A percentile compares a stretch with the other conserved stretches of the same genome.
Conservation (phyloP, 2,329 filamentous ascomycete genomes). For the Penicillium verrucosum region DNA sequence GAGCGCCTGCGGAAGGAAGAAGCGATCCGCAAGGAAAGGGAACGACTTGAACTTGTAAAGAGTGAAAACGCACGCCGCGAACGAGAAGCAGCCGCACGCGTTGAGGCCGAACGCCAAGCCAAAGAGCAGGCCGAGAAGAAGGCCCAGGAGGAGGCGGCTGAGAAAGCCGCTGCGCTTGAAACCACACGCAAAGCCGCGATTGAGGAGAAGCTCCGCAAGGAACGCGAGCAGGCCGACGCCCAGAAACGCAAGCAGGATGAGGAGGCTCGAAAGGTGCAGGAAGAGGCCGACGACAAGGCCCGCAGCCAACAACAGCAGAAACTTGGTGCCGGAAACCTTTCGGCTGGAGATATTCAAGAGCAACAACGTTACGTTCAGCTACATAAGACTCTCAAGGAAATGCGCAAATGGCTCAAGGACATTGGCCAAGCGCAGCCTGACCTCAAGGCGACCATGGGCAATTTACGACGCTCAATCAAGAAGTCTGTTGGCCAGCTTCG, state of each 20-base stretch:
- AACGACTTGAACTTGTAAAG: constrained; percentile 34
- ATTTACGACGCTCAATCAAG: constrained; percentile 68
- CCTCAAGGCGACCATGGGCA: constrained; percentile 65
- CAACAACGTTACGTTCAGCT: constrained; percentile 54
- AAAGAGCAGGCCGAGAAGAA: constrained; percentile 39
- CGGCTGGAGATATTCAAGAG: constrained; percentile 39
- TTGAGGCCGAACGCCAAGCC: constrained; percentile 43
- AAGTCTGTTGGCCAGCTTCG: constrained; percentile 69
- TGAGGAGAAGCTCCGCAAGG: constrained; percentile 33
- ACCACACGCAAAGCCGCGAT: constrained; percentile 38
- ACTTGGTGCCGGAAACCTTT: constrained; percentile 28
- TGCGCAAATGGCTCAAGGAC: constrained; percentile 53
- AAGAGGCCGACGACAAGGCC: constrained; percentile 31
- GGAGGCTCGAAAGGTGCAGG: constrained; percentile 27
- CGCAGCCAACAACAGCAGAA: constrained; percentile 30
- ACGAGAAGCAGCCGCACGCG: constrained; percentile 38
- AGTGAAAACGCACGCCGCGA: constrained; percentile 32
- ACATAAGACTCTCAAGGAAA: constrained; percentile 64
- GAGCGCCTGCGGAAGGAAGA: constrained; percentile 38
- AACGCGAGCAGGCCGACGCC: constrained; percentile 32
- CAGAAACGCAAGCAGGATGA: constrained; percentile 35
- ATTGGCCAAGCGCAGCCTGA: constrained; percentile 55
- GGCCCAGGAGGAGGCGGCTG: constrained; percentile 33
- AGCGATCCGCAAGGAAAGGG: constrained; percentile 33
- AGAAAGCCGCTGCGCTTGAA: constrained; percentile 34